Evolutionary conservation across 179 eudicot genomes (phyloP).

Genomic region (Vitellaria paradoxa): DNA sequence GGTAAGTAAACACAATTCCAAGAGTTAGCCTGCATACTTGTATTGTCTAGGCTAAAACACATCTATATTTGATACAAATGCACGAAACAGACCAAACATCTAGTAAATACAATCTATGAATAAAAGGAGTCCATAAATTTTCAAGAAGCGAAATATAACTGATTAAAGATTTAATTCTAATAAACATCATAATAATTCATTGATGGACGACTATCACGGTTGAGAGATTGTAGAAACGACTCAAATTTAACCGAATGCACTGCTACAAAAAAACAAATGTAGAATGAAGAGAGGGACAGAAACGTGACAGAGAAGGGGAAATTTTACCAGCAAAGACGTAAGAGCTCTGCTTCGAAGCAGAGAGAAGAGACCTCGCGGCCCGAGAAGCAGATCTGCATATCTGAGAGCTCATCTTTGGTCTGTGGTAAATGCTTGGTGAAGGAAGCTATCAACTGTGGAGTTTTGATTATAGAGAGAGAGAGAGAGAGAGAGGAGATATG

Average conservation of each 20-base stretch:
- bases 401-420: slow-evolving; percentile 60
- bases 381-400: slow-evolving; percentile 60
- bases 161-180: too few relatives aligned
- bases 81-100: too few relatives aligned
- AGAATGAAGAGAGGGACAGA: not conserved
- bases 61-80: not conserved
- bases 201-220: too few relatives aligned
- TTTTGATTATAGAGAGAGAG: not conserved
- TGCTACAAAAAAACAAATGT: too few relatives aligned
- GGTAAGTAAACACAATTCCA: not conserved
- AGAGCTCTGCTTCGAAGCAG: slow-evolving; percentile 48
- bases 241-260: not conserved
- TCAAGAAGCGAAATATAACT: not conserved
- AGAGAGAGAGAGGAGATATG: not conserved
- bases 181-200: too few relatives aligned
- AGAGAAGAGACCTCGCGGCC: slow-evolving; percentile 62
- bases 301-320: not conserved
- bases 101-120: not conserved
- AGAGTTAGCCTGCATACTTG: not conserved
- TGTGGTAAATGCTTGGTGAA: too few relatives aligned
- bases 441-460: not conserved
- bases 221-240: not conserved
- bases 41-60: not conserved
- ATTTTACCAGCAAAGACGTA: slow-evolving; percentile 46
- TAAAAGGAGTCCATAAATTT: not conserved